Evolutionary conservation across 2,329 filamentous ascomycete genomes (phyloP).

Genomic region (Hypocrella siamensis): DNA sequence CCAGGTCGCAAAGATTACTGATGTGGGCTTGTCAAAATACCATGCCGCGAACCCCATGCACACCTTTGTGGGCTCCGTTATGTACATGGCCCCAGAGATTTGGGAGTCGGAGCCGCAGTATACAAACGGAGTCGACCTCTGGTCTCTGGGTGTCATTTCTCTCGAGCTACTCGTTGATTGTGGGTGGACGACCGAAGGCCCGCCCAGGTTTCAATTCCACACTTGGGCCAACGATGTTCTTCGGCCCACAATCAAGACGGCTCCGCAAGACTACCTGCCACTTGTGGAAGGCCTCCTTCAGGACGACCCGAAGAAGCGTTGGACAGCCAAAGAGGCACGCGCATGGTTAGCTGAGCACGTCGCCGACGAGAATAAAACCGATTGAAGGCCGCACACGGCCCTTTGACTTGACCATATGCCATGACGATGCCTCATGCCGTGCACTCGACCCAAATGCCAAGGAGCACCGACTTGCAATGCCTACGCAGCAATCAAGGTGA

Average conservation of each 20-base stretch:
- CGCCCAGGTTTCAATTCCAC: background rate
- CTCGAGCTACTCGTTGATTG: background rate
- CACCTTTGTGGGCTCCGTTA: background rate
- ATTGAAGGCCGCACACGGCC: too few relatives aligned
- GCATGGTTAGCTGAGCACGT: background rate
- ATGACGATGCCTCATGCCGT: background rate
- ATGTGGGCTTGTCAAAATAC: background rate
- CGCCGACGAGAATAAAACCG: background rate
- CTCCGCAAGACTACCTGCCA: background rate
- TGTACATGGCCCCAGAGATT: background rate
- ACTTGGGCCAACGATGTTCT: background rate
- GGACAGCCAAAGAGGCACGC: background rate
- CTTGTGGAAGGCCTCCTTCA: background rate
- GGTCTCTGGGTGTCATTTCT: background rate
- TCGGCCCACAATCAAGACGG: too few relatives aligned
- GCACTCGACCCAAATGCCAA: background rate
- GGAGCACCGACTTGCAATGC: too few relatives aligned
- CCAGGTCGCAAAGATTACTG: background rate
- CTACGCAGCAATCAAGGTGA: background rate
- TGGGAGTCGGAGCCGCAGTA: background rate
- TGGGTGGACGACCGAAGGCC: background rate
- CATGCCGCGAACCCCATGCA: background rate
- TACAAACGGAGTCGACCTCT: background rate
- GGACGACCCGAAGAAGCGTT: background rate
- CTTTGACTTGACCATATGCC: too few relatives aligned